A percentile compares a stretch with the other conserved stretches of the same genome.
Evolutionary conservation across 2,329 filamentous ascomycete species (phyloP).

Genomic region (Rachicladosporium sp.): DNA sequence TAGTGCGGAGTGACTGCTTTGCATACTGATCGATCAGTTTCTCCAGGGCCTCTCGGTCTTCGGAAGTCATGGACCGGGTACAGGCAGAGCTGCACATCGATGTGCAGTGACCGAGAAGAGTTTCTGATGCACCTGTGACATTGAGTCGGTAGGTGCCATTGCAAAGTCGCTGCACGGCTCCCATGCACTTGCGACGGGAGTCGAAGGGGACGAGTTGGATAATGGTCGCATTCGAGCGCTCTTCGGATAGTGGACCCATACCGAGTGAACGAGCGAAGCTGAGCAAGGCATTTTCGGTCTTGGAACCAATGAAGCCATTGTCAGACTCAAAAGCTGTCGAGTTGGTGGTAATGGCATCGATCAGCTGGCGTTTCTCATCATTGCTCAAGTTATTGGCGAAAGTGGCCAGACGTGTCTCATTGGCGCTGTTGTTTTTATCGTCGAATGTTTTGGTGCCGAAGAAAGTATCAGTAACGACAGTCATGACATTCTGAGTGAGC

Average conservation of each 20-base stretch:
- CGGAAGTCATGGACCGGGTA: conserved; percentile 40
- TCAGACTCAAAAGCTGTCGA: conserved; percentile 58
- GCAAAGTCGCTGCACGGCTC: conserved; percentile 45
- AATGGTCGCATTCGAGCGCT: conserved; percentile 49
- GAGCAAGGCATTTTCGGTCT: conserved; percentile 64
- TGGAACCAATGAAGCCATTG: conserved; percentile 59
- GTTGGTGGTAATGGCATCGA: conserved; percentile 54
- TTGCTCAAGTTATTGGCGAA: conserved; percentile 41
- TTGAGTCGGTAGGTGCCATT: conserved; percentile 43
- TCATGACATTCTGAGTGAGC: conserved; percentile 64
- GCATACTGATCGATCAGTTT: conserved; percentile 66
- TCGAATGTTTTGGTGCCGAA: conserved; percentile 37
- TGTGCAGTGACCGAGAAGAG: conserved; percentile 36
- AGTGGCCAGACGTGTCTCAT: conserved; percentile 40
- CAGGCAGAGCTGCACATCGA: conserved; percentile 46
- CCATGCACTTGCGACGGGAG: conserved; percentile 58
- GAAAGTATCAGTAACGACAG: conserved; percentile 58
- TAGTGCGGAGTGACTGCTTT: conserved; percentile 67
- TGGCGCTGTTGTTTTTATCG: conserved; percentile 37
- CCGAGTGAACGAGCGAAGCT: conserved; percentile 54
- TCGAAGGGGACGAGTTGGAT: conserved; percentile 49
- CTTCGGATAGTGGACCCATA: conserved; percentile 49
- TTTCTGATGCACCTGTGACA: conserved; percentile 41
- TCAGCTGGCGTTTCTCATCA: conserved; percentile 44
- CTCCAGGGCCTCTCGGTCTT: conserved; percentile 48